Conservation (phyloP, 2,329 filamentous ascomycete genomes). For the Trichoderma sp. region DNA sequence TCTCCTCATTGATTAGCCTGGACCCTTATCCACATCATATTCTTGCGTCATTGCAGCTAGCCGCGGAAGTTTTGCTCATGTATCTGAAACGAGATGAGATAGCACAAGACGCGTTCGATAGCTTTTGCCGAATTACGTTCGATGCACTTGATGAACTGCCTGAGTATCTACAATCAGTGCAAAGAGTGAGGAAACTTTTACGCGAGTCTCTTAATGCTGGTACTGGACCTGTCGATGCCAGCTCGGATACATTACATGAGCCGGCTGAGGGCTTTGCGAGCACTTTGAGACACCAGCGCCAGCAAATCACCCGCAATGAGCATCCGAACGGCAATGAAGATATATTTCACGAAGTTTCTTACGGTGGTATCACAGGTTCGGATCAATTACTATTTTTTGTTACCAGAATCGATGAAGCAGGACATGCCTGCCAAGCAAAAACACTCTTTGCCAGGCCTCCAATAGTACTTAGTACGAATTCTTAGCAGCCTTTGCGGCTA, state of each 20-base stretch:
- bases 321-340: neutral
- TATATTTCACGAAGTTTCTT: neutral
- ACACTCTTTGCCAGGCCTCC: neutral
- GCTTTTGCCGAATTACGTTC: neutral
- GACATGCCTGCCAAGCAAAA: neutral
- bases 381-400: neutral
- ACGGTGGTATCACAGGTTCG: neutral
- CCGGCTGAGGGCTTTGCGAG: neutral
- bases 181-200: constrained; percentile 5
- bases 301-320: neutral
- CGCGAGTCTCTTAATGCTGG: neutral
- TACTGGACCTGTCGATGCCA: neutral
- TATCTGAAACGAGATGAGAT: constrained; percentile 9
- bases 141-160: constrained; percentile 7
- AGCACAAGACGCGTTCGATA: constrained; percentile 1
- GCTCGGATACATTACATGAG: neutral
- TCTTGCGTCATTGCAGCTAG: constrained; percentile 4
- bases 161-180: neutral
- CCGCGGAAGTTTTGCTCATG: neutral
- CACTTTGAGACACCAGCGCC: no score
- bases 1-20: neutral
- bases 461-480: neutral
- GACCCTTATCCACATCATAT: constrained; percentile 16
- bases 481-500: no score
- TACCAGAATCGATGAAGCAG: neutral